Percentiles rank a stretch among this genome's conserved stretches.
phyloP scores from a whole-genome alignment of 257 asterid species.

The Solanum chilense region DNA sequence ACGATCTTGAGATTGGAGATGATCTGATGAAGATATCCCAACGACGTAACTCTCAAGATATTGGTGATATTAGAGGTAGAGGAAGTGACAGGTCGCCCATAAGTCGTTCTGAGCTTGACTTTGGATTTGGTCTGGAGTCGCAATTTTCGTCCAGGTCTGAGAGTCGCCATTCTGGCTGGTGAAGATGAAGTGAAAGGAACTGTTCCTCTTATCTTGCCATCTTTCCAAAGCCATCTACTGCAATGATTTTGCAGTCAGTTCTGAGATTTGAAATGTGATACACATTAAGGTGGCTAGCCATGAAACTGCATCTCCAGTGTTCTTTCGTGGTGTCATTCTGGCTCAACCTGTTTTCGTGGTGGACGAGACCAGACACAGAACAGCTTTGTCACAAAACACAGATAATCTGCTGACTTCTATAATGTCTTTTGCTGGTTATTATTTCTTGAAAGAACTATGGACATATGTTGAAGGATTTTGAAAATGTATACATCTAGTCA shows the following conservation, averaged over 20 bases:
- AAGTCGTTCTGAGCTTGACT: not conserved
- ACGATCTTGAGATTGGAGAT: slow-evolving; percentile 29
- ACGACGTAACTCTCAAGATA: slow-evolving; percentile 20
- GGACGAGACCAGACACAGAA: not conserved
- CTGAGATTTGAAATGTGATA: not conserved
- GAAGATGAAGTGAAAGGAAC: not conserved
- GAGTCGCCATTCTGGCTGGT: not conserved
- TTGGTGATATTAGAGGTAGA: not conserved
- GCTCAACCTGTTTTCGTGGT: not conserved
- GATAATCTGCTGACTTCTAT: not conserved
- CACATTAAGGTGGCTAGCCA: not conserved
- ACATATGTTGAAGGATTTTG: not conserved
- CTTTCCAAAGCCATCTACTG: not conserved
- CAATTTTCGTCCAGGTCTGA: not conserved
- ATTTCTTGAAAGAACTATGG: not conserved
- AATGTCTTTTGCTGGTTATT: not conserved
- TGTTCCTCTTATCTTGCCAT: not conserved
- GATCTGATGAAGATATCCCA: slow-evolving; percentile 34
- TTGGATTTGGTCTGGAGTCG: not conserved
- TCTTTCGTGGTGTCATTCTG: not conserved
- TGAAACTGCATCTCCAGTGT: not conserved
- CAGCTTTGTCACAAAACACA: not conserved
- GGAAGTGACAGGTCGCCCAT: slow-evolving; percentile 2
- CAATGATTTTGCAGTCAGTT: not conserved
- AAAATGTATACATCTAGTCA: not conserved